Percentiles rank a stretch among this genome's conserved stretches.
phyloP scores from a whole-genome alignment of 1,139 yeast genomes.

The Candida mesenterica region DNA sequence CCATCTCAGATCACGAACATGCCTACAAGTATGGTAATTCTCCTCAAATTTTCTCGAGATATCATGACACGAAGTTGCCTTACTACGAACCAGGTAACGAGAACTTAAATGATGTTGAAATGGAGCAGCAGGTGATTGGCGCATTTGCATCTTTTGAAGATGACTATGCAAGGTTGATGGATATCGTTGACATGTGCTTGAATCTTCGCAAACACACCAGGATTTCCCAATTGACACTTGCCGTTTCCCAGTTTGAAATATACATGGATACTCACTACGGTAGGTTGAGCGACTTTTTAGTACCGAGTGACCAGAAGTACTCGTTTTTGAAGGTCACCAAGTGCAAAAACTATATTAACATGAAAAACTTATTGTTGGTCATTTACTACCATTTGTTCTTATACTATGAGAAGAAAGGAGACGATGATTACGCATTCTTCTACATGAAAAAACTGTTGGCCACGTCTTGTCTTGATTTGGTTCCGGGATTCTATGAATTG shows the following conservation, averaged over 20 bases:
- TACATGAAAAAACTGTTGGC: conserved; percentile 25
- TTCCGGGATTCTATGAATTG: conserved; percentile 30
- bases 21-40: conserved; percentile 41
- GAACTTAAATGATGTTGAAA: conserved; percentile 26
- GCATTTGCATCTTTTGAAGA: conserved; percentile 26
- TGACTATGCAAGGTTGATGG: conserved; percentile 20
- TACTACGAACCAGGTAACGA: conserved; percentile 22
- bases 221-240: conserved; percentile 21
- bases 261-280: conserved; percentile 24
- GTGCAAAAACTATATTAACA: conserved; percentile 31
- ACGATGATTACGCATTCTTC: conserved; percentile 17
- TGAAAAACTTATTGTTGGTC: conserved; percentile 28
- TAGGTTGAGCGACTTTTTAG: conserved; percentile 20
- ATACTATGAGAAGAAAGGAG: conserved; percentile 16
- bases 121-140: conserved; percentile 29
- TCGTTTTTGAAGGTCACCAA: conserved; percentile 34
- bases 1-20: conserved; percentile 37
- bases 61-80: conserved; percentile 31
- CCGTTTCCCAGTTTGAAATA: conserved; percentile 30
- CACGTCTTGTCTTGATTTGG: conserved; percentile 23
- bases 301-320: conserved; percentile 27
- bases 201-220: conserved; percentile 20
- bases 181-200: conserved; percentile 25
- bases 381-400: conserved; percentile 28
- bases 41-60: conserved; percentile 25